Base-by-base conservation (phyloP, 495 filamentous ascomycete genomes). In the Parachaetomium inaequale region DNA sequence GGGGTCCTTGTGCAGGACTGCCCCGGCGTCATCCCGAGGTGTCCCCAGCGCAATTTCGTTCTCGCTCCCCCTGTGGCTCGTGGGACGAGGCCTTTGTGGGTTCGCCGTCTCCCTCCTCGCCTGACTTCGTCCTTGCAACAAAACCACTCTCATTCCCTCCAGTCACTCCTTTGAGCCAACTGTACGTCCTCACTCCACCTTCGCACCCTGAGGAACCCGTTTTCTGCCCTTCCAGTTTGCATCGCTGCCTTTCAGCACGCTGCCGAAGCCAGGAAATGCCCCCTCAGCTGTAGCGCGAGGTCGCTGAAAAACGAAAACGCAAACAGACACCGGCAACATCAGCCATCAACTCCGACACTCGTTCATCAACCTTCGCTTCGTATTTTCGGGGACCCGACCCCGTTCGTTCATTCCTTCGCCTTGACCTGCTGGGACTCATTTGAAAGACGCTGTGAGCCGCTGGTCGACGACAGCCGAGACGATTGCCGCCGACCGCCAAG, bases 41-140 rank as follows among this genome's bases (percentile, higher is more conserved):
- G n/a, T 57, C 60, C 36, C 66, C 61, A 65, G 58, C 28, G 71
- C 66, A 73, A 73, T 73, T 73, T 73, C 71, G 69, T 68, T 68
- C 66, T 63, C 55, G 66, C 67, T 66, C 58, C 68, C 68, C 63
- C 43, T 64, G 55, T 61, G 64, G 52, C 52, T 62, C 46, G 46
- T 38, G 50, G 49, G 55, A 45, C 57, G 62, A 64, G 50, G 63
- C 63, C 47, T 62, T 61, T 62, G 61, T 64, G 61, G 66, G 54
- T 59, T 47, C 47, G 19, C 42, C 47, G 38, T 56, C 49, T 62
- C 61, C 29, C 59, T 59, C 42, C 59, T 63, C 58, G 49, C 57
- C 55, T 32, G 40, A 59, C 59, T 55, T 55, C 55, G 43, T 63
- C 40, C 62, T 65, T 63, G 66, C 65, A 73, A 71, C 70, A 69